Evolutionary conservation across 805 yeast genomes (phyloP).

Genomic region (Myxozyma udenii): DNA sequence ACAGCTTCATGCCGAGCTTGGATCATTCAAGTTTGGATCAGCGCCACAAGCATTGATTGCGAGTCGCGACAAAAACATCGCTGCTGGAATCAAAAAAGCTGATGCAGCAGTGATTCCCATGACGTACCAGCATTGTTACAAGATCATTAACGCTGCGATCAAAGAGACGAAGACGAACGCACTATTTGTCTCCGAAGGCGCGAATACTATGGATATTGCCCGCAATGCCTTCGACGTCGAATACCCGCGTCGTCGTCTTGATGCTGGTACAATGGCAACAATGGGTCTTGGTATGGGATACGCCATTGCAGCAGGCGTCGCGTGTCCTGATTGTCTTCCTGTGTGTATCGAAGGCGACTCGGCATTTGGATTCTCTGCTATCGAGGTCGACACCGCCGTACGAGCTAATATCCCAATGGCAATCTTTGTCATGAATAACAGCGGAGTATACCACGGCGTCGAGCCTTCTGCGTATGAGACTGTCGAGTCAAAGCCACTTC

Average conservation of each 20-base stretch:
- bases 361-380: constrained; percentile 70
- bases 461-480: constrained; percentile 37
- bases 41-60: constrained; percentile 35
- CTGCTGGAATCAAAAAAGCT: constrained; percentile 41
- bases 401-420: constrained; percentile 53
- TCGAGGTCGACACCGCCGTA: constrained; percentile 69
- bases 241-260: constrained; percentile 54
- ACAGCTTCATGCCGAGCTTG: constrained; percentile 39
- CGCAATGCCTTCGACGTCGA: constrained; percentile 57
- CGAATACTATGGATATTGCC: constrained; percentile 72
- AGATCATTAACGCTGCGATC: constrained; percentile 45
- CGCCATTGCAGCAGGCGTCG: constrained; percentile 49
- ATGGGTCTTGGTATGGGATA: constrained; percentile 76
- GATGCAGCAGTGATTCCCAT: constrained; percentile 35
- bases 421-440: constrained; percentile 66
- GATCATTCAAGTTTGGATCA: constrained; percentile 40
- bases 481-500: constrained; percentile 38
- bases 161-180: constrained; percentile 35
- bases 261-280: constrained; percentile 74
- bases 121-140: constrained; percentile 56
- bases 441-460: constrained; percentile 69
- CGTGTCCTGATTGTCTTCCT: constrained; percentile 41
- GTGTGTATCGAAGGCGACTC: constrained; percentile 72
- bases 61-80: constrained; percentile 36
- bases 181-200: constrained; percentile 64